phyloP scores from a whole-genome alignment of 129 eudicot genomes.

The Sambucus nigra region DNA sequence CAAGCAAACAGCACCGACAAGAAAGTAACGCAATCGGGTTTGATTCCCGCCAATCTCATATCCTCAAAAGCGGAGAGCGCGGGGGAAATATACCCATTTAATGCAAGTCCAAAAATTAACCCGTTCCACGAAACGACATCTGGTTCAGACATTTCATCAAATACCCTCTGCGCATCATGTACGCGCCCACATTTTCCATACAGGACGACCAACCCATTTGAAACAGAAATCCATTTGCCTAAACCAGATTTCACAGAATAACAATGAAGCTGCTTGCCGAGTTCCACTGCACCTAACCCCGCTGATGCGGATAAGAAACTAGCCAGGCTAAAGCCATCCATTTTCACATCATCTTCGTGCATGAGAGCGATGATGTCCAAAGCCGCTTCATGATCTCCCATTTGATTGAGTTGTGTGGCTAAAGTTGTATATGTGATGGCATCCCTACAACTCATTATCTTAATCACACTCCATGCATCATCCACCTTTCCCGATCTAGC shows the following conservation, averaged over 20 bases:
- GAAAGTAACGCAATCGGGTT: conserved; percentile 2
- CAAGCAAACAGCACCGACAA: conserved; percentile 12
- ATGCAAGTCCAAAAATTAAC: conserved; percentile 11
- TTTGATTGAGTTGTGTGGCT: conserved; percentile 17
- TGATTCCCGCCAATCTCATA: conserved; percentile 10
- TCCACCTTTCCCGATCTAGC: conserved; percentile 15
- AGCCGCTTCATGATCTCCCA: conserved; percentile 9
- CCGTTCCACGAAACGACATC: conserved; percentile 13
- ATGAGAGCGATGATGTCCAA: conserved; percentile 6
- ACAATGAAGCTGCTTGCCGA: conserved; percentile 14
- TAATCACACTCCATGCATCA: conserved; percentile 13
- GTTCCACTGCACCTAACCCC: conserved; percentile 17
- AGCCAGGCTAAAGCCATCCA: conserved; percentile 15
- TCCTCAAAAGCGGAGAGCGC: conserved; percentile 11
- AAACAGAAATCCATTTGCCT: conserved; percentile 13
- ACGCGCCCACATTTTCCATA: conserved; percentile 16
- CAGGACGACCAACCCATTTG: conserved; percentile 13
- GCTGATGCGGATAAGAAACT: conserved; percentile 14
- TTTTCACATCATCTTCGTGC: conserved; percentile 7
- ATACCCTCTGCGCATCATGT: conserved; percentile 4
- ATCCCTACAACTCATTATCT: conserved; percentile 8
- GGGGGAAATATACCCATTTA: conserved; percentile 6
- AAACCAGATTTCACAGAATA: conserved; percentile 9
- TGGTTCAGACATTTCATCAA: conserved; percentile 3
- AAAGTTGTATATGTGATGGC: conserved; percentile 17